Evolutionary conservation across 768 basidiomycete genomes (phyloP).

Genomic region (button mushroom (Agaricus bisporus)): DNA sequence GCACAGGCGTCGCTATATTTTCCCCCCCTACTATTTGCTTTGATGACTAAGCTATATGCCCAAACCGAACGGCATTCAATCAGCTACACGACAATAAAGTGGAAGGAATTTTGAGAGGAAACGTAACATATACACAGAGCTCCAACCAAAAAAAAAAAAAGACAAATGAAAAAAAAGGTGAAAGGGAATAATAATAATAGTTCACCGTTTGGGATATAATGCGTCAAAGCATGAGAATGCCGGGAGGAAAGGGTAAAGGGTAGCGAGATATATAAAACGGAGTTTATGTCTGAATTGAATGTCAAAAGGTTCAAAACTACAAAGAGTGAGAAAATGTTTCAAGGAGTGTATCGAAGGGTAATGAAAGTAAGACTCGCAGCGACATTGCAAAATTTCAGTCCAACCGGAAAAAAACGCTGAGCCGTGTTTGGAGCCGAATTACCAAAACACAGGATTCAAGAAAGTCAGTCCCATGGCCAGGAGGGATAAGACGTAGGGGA

Average conservation of each 20-base stretch:
- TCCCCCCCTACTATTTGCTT: too few species aligned
- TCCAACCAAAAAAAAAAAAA: constrained; percentile 2
- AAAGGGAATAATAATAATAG: constrained; percentile 11
- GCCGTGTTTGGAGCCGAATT: background rate
- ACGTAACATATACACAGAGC: constrained; percentile 3
- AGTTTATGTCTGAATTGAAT: constrained; percentile 4
- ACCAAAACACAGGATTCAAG: constrained; percentile 11
- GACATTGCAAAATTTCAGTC: constrained; percentile 4
- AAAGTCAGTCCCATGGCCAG: constrained; percentile 8
- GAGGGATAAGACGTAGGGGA: background rate
- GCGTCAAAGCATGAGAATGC: constrained; percentile 5
- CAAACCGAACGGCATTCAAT: background rate
- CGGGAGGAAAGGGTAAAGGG: constrained; percentile 2
- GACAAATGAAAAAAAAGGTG: background rate
- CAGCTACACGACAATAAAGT: background rate
- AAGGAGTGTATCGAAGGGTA: constrained; percentile 10
- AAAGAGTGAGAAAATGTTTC: constrained; percentile 4
- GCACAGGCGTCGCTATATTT: too few species aligned
- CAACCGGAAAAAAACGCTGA: background rate
- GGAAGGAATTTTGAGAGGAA: background rate
- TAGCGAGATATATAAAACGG: constrained; percentile 7
- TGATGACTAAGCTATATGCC: too few species aligned
- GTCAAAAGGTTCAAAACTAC: constrained; percentile 1
- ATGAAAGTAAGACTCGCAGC: constrained; percentile 9
- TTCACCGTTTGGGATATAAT: constrained; percentile 11